phyloP scores from a whole-genome alignment of 768 basidiomycete genomes.

The Scleroderma bovista region DNA sequence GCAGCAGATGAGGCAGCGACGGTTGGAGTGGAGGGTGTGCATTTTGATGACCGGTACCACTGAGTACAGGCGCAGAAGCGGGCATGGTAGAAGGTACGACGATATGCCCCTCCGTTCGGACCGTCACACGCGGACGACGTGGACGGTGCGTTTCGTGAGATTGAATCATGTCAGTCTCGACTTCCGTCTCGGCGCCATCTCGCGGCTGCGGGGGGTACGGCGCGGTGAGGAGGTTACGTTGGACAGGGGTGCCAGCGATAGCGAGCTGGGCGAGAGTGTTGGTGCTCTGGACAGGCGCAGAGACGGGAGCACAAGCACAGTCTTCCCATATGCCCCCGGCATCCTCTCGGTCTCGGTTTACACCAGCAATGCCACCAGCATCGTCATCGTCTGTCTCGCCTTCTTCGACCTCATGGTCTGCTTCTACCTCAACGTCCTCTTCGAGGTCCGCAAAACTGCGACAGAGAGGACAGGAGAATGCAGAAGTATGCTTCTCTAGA shows the following conservation, averaged over 20 bases:
- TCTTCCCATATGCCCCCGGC: conserved; percentile 17
- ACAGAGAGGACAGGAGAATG: conserved; percentile 94
- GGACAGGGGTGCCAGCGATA: neutral
- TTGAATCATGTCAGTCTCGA: conserved; percentile 19
- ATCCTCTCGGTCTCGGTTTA: neutral
- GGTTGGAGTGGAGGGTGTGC: neutral
- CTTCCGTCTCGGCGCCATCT: conserved; percentile 31
- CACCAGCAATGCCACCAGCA: neutral
- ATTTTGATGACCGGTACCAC: neutral
- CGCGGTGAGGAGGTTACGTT: conserved; percentile 14
- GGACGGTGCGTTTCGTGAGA: conserved; percentile 8
- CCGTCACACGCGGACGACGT: conserved; percentile 16
- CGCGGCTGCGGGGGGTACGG: conserved; percentile 18
- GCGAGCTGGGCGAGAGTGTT: neutral
- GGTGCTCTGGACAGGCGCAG: neutral
- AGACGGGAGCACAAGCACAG: neutral
- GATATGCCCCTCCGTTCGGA: conserved; percentile 25
- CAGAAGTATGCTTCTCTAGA: conserved; percentile 81
- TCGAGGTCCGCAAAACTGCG: conserved; percentile 93
- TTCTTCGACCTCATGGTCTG: conserved; percentile 28
- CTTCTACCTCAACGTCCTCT: conserved; percentile 83
- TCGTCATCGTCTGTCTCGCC: conserved; percentile 1
- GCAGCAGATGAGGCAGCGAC: neutral
- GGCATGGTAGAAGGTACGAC: conserved; percentile 1
- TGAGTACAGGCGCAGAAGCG: conserved; percentile 6